phyloP scores from a whole-genome alignment of 805 yeast species.

The Candida ficus region DNA sequence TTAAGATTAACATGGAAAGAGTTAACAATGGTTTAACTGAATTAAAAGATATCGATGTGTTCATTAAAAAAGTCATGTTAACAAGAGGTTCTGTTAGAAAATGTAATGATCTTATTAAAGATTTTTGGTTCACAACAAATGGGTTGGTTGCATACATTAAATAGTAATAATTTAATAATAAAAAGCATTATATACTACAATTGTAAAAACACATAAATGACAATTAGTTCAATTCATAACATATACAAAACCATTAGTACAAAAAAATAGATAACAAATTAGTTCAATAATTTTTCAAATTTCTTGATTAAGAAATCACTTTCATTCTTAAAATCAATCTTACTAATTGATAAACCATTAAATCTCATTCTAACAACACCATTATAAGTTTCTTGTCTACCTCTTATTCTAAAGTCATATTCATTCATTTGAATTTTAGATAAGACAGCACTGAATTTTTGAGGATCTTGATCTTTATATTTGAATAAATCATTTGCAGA shows the following conservation, averaged over 20 bases:
- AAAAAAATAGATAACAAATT: not conserved
- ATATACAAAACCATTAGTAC: not conserved
- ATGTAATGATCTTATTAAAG: slow-evolving; percentile 52
- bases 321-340: slow-evolving; percentile 54
- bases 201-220: not conserved
- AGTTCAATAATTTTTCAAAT: slow-evolving; percentile 20
- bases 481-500: slow-evolving; percentile 53
- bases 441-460: slow-evolving; percentile 40
- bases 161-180: slow-evolving; percentile 8
- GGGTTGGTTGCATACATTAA: slow-evolving; percentile 34
- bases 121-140: slow-evolving; percentile 61
- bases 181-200: too few relatives aligned
- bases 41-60: slow-evolving; percentile 33
- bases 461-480: slow-evolving; percentile 41
- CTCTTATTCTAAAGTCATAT: slow-evolving; percentile 70
- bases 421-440: slow-evolving; percentile 58
- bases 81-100: slow-evolving; percentile 60
- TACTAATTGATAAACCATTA: slow-evolving; percentile 50
- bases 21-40: slow-evolving; percentile 20
- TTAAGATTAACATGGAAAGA: slow-evolving; percentile 26
- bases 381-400: slow-evolving; percentile 78
- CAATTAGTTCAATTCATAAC: not conserved
- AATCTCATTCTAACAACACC: slow-evolving; percentile 74
- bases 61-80: slow-evolving; percentile 49
- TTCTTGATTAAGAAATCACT: slow-evolving; percentile 47